Conservation (phyloP, 177 flowering plant species). For the Telopea speciosissima region DNA sequence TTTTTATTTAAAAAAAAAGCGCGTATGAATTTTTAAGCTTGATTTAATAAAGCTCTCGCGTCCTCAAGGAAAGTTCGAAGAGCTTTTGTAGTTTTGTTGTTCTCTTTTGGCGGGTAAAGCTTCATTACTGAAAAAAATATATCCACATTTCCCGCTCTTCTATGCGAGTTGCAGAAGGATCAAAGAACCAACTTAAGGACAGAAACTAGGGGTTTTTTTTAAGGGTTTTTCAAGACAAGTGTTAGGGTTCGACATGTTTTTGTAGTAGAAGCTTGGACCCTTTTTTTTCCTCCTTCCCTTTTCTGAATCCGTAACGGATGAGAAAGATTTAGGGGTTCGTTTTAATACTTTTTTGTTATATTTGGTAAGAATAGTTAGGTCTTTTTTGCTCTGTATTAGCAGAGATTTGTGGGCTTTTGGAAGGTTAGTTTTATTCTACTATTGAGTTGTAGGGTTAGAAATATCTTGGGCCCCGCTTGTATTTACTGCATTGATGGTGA, state of each 20-base stretch:
- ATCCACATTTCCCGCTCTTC: conserved; percentile 14
- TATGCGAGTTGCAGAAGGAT: conserved; percentile 1
- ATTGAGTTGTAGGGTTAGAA: neutral
- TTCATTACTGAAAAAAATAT: neutral
- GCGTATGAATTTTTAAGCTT: neutral
- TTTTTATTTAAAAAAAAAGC: conserved; percentile 2
- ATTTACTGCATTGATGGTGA: neutral
- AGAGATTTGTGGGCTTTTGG: neutral
- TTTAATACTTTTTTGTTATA: neutral
- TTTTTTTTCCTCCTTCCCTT: neutral
- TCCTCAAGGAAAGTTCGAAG: conserved; percentile 2
- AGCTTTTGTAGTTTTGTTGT: too few species aligned
- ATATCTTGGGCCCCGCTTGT: conserved; percentile 4
- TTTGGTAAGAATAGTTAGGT: neutral
- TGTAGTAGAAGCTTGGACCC: neutral
- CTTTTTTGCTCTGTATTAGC: neutral
- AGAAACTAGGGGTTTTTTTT: conserved; percentile 6
- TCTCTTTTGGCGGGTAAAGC: conserved; percentile 19
- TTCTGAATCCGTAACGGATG: neutral
- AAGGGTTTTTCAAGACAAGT: neutral
- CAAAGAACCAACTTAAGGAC: neutral
- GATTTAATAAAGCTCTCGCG: conserved; percentile 8
- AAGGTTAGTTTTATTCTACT: neutral
- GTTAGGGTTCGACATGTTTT: neutral
- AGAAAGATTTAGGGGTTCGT: neutral